Conservation (phyloP, 345 rosid species). For the Moricandia moricandioides region DNA sequence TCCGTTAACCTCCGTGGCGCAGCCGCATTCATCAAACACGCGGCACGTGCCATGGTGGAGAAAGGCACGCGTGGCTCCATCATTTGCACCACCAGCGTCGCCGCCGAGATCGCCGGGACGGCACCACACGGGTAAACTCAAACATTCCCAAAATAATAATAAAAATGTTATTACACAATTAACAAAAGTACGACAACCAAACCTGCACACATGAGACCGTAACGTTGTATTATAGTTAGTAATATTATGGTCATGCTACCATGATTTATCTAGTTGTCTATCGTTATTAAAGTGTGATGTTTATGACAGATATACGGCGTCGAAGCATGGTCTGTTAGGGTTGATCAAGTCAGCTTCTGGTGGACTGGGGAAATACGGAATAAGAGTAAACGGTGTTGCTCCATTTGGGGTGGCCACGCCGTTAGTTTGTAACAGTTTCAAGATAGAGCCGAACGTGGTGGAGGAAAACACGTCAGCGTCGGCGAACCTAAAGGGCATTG, state of each 20-base stretch:
- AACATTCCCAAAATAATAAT: neutral
- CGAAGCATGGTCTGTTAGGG: slow-evolving; percentile 81
- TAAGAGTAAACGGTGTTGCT: slow-evolving; percentile 78
- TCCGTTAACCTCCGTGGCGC: slow-evolving; percentile 73
- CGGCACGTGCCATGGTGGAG: slow-evolving; percentile 78
- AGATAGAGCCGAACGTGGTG: slow-evolving; percentile 40
- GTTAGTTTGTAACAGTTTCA: slow-evolving; percentile 52
- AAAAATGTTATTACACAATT: neutral
- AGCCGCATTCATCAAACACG: slow-evolving; percentile 74
- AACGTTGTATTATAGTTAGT: neutral
- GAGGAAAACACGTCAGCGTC: slow-evolving; percentile 28
- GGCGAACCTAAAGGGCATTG: slow-evolving; percentile 67
- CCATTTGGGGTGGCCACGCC: slow-evolving; percentile 90
- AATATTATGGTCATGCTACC: neutral
- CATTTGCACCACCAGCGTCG: slow-evolving; percentile 70
- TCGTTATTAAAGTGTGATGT: neutral
- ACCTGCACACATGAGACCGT: neutral
- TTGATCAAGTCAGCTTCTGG: slow-evolving; percentile 65
- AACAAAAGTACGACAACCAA: neutral
- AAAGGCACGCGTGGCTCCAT: slow-evolving; percentile 67
- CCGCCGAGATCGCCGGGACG: slow-evolving; percentile 54
- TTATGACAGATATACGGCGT: slow-evolving; percentile 48
- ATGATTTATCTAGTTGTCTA: neutral
- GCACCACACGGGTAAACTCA: slow-evolving; percentile 58
- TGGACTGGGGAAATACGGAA: slow-evolving; percentile 78